A percentile compares a stretch with the other conserved stretches of the same genome.
Conservation (phyloP, 208 protist genomes). For the Porcisia hertigi region DNA sequence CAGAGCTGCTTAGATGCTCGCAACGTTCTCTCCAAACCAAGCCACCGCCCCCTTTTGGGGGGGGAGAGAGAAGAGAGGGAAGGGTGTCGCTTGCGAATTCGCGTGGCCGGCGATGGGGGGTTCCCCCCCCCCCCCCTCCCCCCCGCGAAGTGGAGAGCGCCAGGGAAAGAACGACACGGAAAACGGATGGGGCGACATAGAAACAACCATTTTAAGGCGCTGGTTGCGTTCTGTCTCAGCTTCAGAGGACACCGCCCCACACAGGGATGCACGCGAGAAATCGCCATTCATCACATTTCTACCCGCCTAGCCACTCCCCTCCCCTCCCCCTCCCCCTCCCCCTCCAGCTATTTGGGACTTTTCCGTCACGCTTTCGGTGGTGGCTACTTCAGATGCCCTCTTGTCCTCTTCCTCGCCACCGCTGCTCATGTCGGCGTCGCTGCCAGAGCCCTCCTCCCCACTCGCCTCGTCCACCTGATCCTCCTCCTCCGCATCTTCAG, state of each 20-base stretch:
- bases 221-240: too few relatives aligned
- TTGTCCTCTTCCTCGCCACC: not conserved
- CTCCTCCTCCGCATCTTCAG: conserved; percentile 26
- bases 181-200: too few relatives aligned
- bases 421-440: not conserved
- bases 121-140: too few relatives aligned
- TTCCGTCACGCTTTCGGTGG: not conserved
- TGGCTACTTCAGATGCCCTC: not conserved
- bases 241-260: not conserved
- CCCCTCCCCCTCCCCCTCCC: not conserved
- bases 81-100: too few relatives aligned
- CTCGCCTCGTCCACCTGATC: conserved; percentile 17
- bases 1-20: not conserved
- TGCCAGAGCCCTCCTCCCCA: not conserved
- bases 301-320: not conserved
- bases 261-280: not conserved
- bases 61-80: too few relatives aligned
- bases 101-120: too few relatives aligned
- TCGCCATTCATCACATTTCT: not conserved
- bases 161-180: not conserved
- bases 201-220: too few relatives aligned
- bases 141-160: too few relatives aligned
- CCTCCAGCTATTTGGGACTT: not conserved
- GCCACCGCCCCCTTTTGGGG: too few relatives aligned
- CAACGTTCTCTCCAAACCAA: not conserved